Conservation (phyloP, 129 eudicot genomes). For the Flaveria robusta region DNA sequence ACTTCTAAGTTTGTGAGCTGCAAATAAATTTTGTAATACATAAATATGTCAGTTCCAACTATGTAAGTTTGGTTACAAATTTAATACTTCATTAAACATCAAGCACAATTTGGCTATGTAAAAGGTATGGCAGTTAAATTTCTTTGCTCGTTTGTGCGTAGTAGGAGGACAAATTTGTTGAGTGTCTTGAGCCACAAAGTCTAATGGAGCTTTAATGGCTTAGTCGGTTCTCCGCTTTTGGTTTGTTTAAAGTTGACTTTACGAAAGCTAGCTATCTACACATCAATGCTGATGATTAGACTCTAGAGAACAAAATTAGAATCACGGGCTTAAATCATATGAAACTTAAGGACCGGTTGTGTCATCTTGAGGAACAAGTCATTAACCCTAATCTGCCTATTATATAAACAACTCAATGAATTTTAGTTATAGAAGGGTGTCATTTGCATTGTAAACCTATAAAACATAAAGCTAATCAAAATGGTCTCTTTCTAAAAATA, state of each 20-base stretch:
- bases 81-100: background rate
- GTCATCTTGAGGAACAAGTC: background rate
- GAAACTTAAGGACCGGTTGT: background rate
- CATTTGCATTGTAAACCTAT: background rate
- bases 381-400: background rate
- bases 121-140: conserved; percentile 3
- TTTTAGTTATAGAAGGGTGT: conserved; percentile 1
- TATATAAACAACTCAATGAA: background rate
- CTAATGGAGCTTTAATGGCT: background rate
- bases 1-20: conserved; percentile 86
- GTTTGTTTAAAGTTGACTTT: background rate
- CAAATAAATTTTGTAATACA: conserved; percentile 19
- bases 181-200: background rate
- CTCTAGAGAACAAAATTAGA: background rate
- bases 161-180: background rate
- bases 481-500: background rate
- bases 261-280: background rate
- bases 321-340: background rate
- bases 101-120: background rate
- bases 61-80: background rate
- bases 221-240: background rate
- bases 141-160: conserved; percentile 1
- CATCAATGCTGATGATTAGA: background rate
- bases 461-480: background rate
- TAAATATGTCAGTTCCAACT: conserved; percentile 15